These are phyloP conservation scores for Ceratobasidium sp. DNA, from an alignment of 1,284 basidiomycete species.

Conservation along the genomic window DNA sequence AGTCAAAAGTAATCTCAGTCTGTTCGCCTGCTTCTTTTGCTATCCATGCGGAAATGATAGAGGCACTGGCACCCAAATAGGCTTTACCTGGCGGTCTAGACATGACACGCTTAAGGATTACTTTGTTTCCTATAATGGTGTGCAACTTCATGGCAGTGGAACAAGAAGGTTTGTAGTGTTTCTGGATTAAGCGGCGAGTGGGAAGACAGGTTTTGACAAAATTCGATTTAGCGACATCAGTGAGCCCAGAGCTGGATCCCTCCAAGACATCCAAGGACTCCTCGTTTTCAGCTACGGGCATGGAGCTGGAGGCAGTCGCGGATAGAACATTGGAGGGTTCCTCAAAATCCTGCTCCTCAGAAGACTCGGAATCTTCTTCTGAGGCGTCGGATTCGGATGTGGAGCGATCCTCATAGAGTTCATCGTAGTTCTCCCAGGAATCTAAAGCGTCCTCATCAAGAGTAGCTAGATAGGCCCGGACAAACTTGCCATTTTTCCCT, in stretches of 20 bases:
- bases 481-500: conserved; percentile 43
- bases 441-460: conserved; percentile 45
- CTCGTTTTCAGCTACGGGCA: not conserved
- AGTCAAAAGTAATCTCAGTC: conserved; percentile 12
- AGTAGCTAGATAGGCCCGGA: conserved; percentile 46
- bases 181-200: not conserved
- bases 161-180: not conserved
- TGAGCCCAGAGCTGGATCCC: not conserved
- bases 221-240: not conserved
- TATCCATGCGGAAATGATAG: conserved; percentile 12
- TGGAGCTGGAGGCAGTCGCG: not conserved
- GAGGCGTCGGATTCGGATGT: not conserved
- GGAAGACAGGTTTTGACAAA: not conserved
- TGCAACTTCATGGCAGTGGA: conserved; percentile 30
- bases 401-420: conserved; percentile 42
- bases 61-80: conserved; percentile 44
- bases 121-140: not conserved
- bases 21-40: not conserved
- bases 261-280: conserved; percentile 11
- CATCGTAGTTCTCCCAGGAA: conserved; percentile 49
- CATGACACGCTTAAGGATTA: conserved; percentile 46
- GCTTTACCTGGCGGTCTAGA: conserved; percentile 52
- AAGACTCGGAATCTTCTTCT: not conserved
- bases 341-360: conserved; percentile 5
- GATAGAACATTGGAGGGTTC: not conserved